Evolutionary conservation across 2,329 filamentous ascomycete species (phyloP).

Genomic region (Fusarium lyarnte): DNA sequence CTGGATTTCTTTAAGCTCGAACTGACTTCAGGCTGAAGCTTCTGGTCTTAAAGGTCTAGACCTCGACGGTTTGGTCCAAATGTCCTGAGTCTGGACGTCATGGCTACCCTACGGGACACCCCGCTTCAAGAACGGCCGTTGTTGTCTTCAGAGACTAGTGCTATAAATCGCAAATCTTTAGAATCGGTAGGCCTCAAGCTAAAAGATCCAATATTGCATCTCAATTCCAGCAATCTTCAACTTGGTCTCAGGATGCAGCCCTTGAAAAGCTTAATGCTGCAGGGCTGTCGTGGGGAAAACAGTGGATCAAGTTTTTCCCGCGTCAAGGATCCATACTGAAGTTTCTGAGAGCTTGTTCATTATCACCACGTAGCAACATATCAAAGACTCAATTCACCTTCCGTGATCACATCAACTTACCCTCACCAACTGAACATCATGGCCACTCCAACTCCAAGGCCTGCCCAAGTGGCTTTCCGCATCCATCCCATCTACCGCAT

Average conservation of each 20-base stretch:
- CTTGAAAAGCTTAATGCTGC: neutral
- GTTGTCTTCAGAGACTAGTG: neutral
- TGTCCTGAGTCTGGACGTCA: neutral
- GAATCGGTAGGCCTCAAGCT: neutral
- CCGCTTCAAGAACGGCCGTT: fast-evolving
- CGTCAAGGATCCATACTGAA: slow-evolving; percentile 20
- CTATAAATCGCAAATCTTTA: neutral
- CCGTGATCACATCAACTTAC: neutral
- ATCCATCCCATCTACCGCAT: slow-evolving; percentile 72
- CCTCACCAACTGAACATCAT: slow-evolving; percentile 25
- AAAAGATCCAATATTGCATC: neutral
- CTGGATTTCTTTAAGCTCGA: neutral
- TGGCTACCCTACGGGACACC: neutral
- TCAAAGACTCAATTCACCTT: neutral
- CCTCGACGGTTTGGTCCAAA: neutral
- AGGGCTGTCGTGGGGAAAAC: slow-evolving; percentile 16
- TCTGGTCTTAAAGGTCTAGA: neutral
- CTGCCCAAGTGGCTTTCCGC: slow-evolving; percentile 49
- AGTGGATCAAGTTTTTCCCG: slow-evolving; percentile 44
- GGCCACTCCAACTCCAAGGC: slow-evolving; percentile 33
- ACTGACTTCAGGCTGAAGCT: neutral
- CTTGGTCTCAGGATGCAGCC: neutral
- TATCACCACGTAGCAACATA: slow-evolving; percentile 20
- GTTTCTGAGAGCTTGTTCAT: slow-evolving; percentile 5
- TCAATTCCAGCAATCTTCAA: neutral